Evolutionary conservation across 225 moss, liverwort and hornwort species (phyloP).

Genomic region (Polytrichum formosum): DNA sequence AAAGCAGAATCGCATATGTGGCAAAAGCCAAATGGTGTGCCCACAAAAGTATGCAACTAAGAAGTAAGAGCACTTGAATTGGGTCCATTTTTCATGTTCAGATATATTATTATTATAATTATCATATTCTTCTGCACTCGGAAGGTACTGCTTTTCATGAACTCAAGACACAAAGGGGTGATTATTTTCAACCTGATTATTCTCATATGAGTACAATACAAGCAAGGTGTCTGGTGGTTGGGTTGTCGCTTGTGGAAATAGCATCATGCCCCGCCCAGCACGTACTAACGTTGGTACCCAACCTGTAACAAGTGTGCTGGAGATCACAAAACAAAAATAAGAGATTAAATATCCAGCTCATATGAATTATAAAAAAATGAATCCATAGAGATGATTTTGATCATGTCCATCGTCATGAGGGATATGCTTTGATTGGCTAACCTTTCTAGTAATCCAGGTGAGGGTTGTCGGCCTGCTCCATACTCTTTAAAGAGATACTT

Average conservation of each 20-base stretch:
- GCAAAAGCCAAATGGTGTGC: too few species aligned
- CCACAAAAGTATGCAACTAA: too few species aligned
- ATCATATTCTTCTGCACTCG: background rate
- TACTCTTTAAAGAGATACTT: conserved; percentile 84
- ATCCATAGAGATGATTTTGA: too few species aligned
- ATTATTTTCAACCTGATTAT: conserved; percentile 70
- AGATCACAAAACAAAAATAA: conserved; percentile 1
- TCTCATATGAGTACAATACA: conserved; percentile 91
- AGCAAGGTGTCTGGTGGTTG: conserved; percentile 57
- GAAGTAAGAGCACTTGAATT: too few species aligned
- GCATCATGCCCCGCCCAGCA: conserved; percentile 88
- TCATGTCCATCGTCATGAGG: too few species aligned
- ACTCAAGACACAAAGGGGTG: background rate
- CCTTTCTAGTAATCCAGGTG: conserved; percentile 85
- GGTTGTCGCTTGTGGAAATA: conserved; percentile 59
- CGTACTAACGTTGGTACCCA: conserved; percentile 92
- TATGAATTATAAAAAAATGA: too few species aligned
- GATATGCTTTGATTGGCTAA: conserved; percentile 6
- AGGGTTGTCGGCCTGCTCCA: conserved; percentile 74
- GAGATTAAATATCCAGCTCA: too few species aligned
- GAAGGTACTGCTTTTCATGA: background rate
- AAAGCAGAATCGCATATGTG: too few species aligned
- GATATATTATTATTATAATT: background rate
- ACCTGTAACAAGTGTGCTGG: conserved; percentile 89
- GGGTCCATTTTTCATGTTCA: too few species aligned